A percentile compares a stretch with the other conserved stretches of the same genome.
These are phyloP conservation scores for Xylaria hypoxylon DNA, from an alignment of 2,329 filamentous ascomycete species.

Conservation along the genomic window DNA sequence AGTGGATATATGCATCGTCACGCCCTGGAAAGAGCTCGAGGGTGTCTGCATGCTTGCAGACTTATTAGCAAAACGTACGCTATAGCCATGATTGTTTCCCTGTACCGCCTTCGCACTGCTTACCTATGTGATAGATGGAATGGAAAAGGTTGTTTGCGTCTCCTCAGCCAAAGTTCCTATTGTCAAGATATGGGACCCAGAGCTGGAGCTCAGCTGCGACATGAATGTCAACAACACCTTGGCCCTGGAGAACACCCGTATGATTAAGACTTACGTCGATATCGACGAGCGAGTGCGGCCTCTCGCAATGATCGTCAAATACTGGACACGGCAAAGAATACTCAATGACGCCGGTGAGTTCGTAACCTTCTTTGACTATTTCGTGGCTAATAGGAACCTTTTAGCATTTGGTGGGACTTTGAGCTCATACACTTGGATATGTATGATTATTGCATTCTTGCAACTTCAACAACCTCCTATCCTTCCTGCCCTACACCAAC, in stretches of 20 bases:
- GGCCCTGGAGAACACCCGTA: slow-evolving; percentile 93
- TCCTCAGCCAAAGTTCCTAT: slow-evolving; percentile 96
- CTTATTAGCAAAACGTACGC: slow-evolving; percentile 83
- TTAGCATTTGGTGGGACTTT: slow-evolving; percentile 90
- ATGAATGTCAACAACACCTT: slow-evolving; percentile 99
- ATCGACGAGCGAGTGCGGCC: slow-evolving; percentile 91
- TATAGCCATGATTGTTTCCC: slow-evolving; percentile 36
- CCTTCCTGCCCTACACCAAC: slow-evolving; percentile 85
- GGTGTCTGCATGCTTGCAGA: slow-evolving; percentile 91
- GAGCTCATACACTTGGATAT: slow-evolving; percentile 99
- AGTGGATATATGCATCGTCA: slow-evolving; percentile 99
- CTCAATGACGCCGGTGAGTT: slow-evolving; percentile 93
- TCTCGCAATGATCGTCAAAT: slow-evolving; percentile 95
- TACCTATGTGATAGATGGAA: slow-evolving; percentile 75
- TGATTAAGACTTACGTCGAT: slow-evolving; percentile 97
- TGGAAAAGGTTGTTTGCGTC: slow-evolving; percentile 96
- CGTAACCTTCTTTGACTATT: neutral
- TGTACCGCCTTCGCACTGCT: slow-evolving; percentile 44
- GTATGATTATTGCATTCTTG: slow-evolving; percentile 95
- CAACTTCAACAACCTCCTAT: slow-evolving; percentile 88
- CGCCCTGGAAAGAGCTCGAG: slow-evolving; percentile 86
- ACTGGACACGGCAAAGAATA: slow-evolving; percentile 94
- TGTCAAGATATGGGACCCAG: slow-evolving; percentile 98
- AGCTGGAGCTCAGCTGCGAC: slow-evolving; percentile 88
- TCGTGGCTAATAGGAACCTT: slow-evolving; percentile 17